Evolutionary conservation across 2,329 filamentous ascomycete genomes (phyloP).

Genomic region (Davidsoniella virescens): DNA sequence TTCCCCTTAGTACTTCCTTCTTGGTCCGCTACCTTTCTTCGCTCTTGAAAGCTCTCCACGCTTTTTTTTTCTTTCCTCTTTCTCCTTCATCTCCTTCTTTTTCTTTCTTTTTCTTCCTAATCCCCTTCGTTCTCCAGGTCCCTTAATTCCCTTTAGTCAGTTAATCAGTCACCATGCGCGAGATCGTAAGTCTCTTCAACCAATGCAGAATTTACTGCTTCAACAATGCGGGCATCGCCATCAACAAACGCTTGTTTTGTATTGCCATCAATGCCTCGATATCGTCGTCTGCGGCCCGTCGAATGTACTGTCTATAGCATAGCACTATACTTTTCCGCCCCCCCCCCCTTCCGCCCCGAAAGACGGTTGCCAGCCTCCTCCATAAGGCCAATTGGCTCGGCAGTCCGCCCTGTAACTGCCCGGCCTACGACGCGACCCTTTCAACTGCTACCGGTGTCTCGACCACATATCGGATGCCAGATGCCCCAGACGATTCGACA

Average conservation of each 20-base stretch:
- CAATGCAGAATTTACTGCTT: not conserved
- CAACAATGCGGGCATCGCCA: conserved; percentile 1
- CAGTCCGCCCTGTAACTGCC: not conserved
- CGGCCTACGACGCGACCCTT: not conserved
- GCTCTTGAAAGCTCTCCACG: conserved; percentile 22
- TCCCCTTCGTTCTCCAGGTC: conserved; percentile 16
- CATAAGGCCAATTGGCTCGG: conserved; percentile 9
- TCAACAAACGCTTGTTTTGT: not conserved
- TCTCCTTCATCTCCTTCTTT: conserved; percentile 4
- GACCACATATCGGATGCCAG: no score
- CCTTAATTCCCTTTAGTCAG: conserved; percentile 16
- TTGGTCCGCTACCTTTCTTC: conserved; percentile 14
- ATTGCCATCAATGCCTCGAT: conserved; percentile 9
- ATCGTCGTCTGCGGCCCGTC: not conserved
- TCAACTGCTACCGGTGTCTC: not conserved
- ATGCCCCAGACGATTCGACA: no score
- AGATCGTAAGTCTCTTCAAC: conserved; percentile 42
- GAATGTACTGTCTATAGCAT: no score
- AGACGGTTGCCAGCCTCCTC: not conserved
- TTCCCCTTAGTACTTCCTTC: conserved; percentile 8
- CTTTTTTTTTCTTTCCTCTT: conserved; percentile 15
- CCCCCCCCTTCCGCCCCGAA: conserved; percentile 11
- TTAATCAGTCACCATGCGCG: conserved; percentile 40
- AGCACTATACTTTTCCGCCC: conserved; percentile 13
- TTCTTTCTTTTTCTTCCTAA: conserved; percentile 6